Evolutionary conservation across 208 protist genomes (phyloP).

Genomic region (Leptomonas pyrrhocoris): DNA sequence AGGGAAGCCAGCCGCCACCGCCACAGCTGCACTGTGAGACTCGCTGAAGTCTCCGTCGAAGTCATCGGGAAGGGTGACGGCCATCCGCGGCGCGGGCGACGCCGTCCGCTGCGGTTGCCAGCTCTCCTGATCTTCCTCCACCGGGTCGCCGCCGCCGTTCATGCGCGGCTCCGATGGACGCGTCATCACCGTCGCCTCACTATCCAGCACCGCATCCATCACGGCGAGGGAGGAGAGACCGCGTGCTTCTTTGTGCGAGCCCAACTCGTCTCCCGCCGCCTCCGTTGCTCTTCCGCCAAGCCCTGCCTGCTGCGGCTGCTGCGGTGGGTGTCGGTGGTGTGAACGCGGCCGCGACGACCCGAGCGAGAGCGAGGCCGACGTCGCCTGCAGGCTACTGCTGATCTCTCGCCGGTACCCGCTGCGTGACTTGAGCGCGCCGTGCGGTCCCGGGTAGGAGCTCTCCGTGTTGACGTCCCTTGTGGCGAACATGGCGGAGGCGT

Average conservation of each 20-base stretch:
- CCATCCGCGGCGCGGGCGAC: conserved; percentile 26
- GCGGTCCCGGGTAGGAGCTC: background rate
- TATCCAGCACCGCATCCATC: conserved; percentile 14
- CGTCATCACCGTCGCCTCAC: conserved; percentile 22
- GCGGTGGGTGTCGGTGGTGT: background rate
- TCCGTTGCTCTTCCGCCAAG: background rate
- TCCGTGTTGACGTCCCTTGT: conserved; percentile 25
- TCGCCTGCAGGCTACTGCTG: conserved; percentile 1
- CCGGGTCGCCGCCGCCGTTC: background rate
- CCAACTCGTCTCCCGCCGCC: background rate
- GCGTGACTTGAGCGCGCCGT: conserved; percentile 1
- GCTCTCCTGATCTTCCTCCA: too few relatives aligned
- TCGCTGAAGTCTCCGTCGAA: conserved; percentile 22
- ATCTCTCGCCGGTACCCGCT: background rate
- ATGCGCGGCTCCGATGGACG: conserved; percentile 7
- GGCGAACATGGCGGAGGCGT: conserved; percentile 11
- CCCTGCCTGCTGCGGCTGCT: background rate
- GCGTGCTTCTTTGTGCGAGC: background rate
- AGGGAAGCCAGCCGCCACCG: background rate
- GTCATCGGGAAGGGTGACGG: conserved; percentile 16
- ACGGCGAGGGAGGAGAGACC: background rate
- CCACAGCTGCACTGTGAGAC: background rate
- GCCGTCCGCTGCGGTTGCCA: conserved; percentile 1
- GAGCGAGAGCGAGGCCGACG: conserved; percentile 10
- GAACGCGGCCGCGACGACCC: conserved; percentile 6